Percentiles rank a stretch among this genome's conserved stretches.
phyloP scores from a whole-genome alignment of 108 stramenopile genomes.

The Poteriospumella lacustris region DNA sequence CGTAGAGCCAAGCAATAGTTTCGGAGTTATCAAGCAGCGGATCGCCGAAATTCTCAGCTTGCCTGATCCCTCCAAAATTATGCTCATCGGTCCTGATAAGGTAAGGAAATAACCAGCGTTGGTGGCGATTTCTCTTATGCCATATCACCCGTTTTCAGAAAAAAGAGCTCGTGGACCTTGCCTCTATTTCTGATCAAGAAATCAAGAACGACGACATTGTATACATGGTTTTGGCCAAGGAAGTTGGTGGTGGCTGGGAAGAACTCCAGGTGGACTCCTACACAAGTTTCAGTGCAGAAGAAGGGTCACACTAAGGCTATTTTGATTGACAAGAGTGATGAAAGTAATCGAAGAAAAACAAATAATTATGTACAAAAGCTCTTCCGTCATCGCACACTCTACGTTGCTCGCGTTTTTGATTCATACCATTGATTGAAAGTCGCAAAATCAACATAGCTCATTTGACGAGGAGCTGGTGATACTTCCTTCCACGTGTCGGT shows the following conservation, averaged over 20 bases:
- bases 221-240: constrained; percentile 22
- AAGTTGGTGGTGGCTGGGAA: constrained; percentile 21
- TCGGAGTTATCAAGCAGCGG: constrained; percentile 17
- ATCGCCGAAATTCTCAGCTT: background rate
- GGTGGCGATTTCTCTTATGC: background rate
- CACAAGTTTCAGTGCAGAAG: too few species aligned
- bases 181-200: constrained; percentile 25
- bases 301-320: too few species aligned
- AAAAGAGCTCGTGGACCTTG: constrained; percentile 17
- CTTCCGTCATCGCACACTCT: too few species aligned
- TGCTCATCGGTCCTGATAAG: constrained; percentile 10
- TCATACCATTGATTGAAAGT: too few species aligned
- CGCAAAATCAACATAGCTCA: too few species aligned
- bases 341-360: too few species aligned
- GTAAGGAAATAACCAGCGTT: background rate
- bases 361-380: too few species aligned
- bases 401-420: too few species aligned
- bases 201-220: constrained; percentile 17
- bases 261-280: constrained; percentile 21
- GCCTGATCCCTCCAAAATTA: constrained; percentile 1
- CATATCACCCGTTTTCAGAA: background rate
- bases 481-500: too few species aligned
- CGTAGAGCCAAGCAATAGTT: constrained; percentile 15
- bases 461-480: too few species aligned
- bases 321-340: too few species aligned